Base-by-base conservation (phyloP, 805 yeast genomes). In the Yarrowia sp. region DNA sequence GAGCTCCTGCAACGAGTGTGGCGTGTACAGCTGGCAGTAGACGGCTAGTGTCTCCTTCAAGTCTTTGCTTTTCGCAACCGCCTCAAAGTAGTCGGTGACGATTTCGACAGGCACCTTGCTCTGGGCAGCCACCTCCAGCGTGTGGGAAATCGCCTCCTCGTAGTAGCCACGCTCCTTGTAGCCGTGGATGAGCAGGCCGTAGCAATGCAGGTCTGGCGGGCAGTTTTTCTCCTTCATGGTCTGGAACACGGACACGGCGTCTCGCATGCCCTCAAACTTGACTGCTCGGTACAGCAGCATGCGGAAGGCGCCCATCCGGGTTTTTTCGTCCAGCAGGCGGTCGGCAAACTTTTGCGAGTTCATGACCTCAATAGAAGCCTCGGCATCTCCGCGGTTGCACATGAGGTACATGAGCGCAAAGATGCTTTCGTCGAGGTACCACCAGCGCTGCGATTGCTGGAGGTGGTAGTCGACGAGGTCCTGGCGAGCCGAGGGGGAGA, bases 261-360 rank as follows among this genome's bases (percentile, higher is more conserved):
- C 67, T 2, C 56, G 45, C 67, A 63, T 63, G 7, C 67, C 67
- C 22, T 63, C 67, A 48, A 63, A 48, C 56, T 63, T 63, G 56
- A 63, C 56, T 1, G 67, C 67, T 5, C 67, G 67, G 22, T 63
- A 63, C 15, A 63, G 55, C 38, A 63, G 67, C 67, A 63, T 63
- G 5, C 56, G 15, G 11, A 63, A 63, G 11, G 67, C 55, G 10
- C 48, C 46, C 41, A 48, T 26, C 2, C 56, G 55, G 2, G 56
- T 48, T 2, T 63, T 38, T 5, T 52, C 55, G 26, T 63, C 38
- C 26, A 36, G 4, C 5, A 63, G 56, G 15, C 22, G 56, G 9
- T 49, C 48, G 36, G 43, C 15, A 14, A 63, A 63, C 45, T 38
- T 46, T 16, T 5, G 10, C 19, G 67, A 63, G 56, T 63, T 63